A percentile compares a stretch with the other conserved stretches of the same genome.
Conservation (phyloP, 2,329 filamentous ascomycete species). For the Alternaria sp. region DNA sequence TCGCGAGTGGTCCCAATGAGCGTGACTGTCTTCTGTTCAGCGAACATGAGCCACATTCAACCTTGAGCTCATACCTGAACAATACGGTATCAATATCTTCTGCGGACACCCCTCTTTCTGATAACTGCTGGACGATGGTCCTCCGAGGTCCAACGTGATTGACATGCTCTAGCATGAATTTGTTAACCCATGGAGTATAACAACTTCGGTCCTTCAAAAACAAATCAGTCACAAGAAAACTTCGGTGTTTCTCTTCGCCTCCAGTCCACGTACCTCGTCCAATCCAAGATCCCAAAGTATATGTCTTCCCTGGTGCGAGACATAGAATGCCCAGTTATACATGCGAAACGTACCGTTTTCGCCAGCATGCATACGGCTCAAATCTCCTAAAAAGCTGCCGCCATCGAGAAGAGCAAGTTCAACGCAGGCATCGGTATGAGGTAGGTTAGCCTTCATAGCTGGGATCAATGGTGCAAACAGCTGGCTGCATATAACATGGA, state of each 20-base stretch:
- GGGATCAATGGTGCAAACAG: background rate
- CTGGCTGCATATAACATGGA: background rate
- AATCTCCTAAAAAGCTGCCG: constrained; percentile 43
- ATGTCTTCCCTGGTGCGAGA: constrained; percentile 34
- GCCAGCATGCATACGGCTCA: constrained; percentile 39
- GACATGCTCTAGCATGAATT: constrained; percentile 37
- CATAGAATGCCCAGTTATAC: constrained; percentile 49
- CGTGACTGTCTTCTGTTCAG: constrained; percentile 33
- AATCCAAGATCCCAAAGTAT: constrained; percentile 46
- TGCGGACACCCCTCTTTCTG: constrained; percentile 28
- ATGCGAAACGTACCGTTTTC: constrained; percentile 40
- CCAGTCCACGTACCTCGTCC: constrained; percentile 32
- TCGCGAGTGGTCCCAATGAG: constrained; percentile 46
- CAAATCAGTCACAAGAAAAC: constrained; percentile 1
- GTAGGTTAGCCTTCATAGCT: constrained; percentile 3
- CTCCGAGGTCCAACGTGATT: constrained; percentile 41
- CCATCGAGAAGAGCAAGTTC: constrained; percentile 42
- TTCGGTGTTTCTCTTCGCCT: background rate
- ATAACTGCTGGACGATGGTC: constrained; percentile 39
- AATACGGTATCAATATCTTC: constrained; percentile 37
- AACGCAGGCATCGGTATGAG: constrained; percentile 31
- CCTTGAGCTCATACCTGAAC: constrained; percentile 34
- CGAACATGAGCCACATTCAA: background rate
- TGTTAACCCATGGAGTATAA: constrained; percentile 47
- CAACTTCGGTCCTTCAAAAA: constrained; percentile 35